Percentiles rank a stretch among this genome's conserved stretches.
These are phyloP conservation scores for Penicilliopsis zonata DNA, from an alignment of 495 filamentous ascomycete genomes.

Conservation along the genomic window DNA sequence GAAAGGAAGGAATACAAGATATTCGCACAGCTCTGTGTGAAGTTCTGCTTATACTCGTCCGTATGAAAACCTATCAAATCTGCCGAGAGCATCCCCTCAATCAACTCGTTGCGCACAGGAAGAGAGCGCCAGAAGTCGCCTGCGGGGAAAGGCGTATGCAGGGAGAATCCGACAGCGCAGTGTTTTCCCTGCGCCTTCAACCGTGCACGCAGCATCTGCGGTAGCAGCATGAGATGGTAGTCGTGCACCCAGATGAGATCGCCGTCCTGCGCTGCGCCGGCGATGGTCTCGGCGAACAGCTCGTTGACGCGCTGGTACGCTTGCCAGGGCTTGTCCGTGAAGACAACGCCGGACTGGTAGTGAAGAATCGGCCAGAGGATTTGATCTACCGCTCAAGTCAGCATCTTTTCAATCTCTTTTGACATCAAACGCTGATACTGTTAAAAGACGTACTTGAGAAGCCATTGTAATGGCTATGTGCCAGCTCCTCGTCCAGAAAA, in stretches of 20 bases:
- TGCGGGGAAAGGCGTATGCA: constrained; percentile 91
- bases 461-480: constrained; percentile 47
- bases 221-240: constrained; percentile 90
- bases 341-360: constrained; percentile 85
- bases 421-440: not conserved
- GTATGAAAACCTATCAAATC: constrained; percentile 93
- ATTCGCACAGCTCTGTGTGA: constrained; percentile 71
- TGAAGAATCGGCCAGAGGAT: constrained; percentile 95
- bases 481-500: constrained; percentile 41
- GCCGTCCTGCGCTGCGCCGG: constrained; percentile 59
- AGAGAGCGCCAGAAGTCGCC: constrained; percentile 86
- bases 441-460: constrained; percentile 36
- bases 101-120: constrained; percentile 72
- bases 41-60: constrained; percentile 86
- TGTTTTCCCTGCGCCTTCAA: constrained; percentile 53
- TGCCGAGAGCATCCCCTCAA: constrained; percentile 69
- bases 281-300: constrained; percentile 69
- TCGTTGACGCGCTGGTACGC: constrained; percentile 81
- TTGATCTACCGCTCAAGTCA: constrained; percentile 55
- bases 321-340: constrained; percentile 76
- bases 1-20: constrained; percentile 71
- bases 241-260: constrained; percentile 94
- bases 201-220: constrained; percentile 72
- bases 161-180: constrained; percentile 86
- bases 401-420: too few relatives aligned